Percentiles rank a stretch among this genome's conserved stretches.
Conservation (phyloP, 1,139 yeast genomes). For the Lodderomyces theae region DNA sequence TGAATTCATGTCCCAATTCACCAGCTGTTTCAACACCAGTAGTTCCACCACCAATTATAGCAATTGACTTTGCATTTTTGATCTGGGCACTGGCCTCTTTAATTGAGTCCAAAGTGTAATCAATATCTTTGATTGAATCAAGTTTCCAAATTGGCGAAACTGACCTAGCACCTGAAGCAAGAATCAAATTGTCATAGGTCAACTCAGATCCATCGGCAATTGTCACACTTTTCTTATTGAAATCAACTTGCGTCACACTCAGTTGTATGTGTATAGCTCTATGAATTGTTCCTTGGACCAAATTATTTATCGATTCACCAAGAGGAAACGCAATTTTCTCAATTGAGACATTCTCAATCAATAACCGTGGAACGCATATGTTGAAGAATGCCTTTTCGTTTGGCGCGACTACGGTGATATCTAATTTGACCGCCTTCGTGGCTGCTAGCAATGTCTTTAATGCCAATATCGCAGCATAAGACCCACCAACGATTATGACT, state of each 20-base stretch:
- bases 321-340: conserved; percentile 21
- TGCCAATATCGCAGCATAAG: conserved; percentile 31
- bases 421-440: conserved; percentile 10
- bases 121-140: conserved; percentile 15
- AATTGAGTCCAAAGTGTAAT: conserved; percentile 17
- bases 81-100: conserved; percentile 17
- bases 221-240: conserved; percentile 15
- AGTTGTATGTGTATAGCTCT: conserved; percentile 20
- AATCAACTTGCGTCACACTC: conserved; percentile 23
- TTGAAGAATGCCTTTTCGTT: conserved; percentile 20
- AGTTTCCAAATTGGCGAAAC: conserved; percentile 26
- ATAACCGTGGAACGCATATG: conserved; percentile 31
- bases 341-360: conserved; percentile 23
- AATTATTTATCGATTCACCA: conserved; percentile 16
- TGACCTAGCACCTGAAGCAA: conserved; percentile 33
- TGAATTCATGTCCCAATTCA: conserved; percentile 26
- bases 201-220: conserved; percentile 12
- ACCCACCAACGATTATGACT: conserved; percentile 36
- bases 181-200: conserved; percentile 29
- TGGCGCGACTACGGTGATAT: conserved; percentile 19
- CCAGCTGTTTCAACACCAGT: conserved; percentile 43
- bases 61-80: conserved; percentile 24
- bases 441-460: conserved; percentile 19
- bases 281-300: conserved; percentile 13
- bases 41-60: conserved; percentile 40